Conservation (phyloP, 345 rosid species). For the Boechera retrofracta region DNA sequence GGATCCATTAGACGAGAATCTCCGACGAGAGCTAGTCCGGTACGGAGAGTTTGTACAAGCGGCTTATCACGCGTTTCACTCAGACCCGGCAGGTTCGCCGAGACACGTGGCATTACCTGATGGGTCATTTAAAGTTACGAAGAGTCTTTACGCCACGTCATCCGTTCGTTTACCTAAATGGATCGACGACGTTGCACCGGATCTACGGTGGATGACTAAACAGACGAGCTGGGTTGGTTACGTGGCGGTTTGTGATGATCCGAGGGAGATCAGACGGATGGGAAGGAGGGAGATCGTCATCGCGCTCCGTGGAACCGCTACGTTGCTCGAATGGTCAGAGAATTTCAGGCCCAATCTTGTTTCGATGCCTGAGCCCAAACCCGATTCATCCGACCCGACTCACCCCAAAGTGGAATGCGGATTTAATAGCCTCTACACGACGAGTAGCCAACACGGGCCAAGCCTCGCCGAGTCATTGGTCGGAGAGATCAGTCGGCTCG, state of each 20-base stretch:
- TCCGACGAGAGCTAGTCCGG: constrained; percentile 55
- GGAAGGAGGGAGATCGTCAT: constrained; percentile 93
- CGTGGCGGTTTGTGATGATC: constrained; percentile 89
- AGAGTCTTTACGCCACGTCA: constrained; percentile 85
- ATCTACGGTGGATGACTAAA: constrained; percentile 94
- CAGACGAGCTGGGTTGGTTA: constrained; percentile 94
- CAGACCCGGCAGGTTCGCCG: constrained; percentile 66
- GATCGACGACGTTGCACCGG: constrained; percentile 84
- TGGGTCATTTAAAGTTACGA: constrained; percentile 71
- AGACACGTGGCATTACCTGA: constrained; percentile 72
- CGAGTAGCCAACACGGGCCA: constrained; percentile 55
- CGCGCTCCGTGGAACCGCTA: constrained; percentile 90
- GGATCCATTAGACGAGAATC: constrained; percentile 57
- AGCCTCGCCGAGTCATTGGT: constrained; percentile 66
- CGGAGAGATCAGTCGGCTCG: constrained; percentile 58
- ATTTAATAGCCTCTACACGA: constrained; percentile 72
- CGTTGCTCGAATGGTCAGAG: constrained; percentile 97
- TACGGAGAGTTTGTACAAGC: constrained; percentile 59
- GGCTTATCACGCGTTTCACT: constrained; percentile 67
- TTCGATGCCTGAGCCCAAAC: constrained; percentile 41
- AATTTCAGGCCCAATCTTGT: constrained; percentile 71
- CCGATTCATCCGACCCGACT: constrained; percentile 26
- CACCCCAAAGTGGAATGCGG: constrained; percentile 84
- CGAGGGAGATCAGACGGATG: constrained; percentile 85
- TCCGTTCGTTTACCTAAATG: constrained; percentile 83